Conservation (phyloP, 331 rosid genomes). For the Phaseolus coccineus region DNA sequence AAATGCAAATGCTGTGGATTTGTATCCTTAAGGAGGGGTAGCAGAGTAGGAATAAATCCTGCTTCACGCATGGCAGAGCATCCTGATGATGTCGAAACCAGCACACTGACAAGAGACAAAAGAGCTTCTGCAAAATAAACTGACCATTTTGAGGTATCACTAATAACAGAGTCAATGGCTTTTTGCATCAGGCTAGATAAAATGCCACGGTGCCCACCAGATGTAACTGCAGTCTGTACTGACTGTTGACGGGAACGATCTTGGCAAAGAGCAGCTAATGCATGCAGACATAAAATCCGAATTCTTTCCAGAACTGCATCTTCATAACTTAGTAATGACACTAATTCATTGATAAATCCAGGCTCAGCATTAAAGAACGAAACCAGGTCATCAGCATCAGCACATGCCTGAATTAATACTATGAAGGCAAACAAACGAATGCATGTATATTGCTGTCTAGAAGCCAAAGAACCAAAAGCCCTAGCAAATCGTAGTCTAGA, state of each 20-base stretch:
- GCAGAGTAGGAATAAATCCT: conserved; percentile 93
- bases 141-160: conserved; percentile 78
- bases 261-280: conserved; percentile 95
- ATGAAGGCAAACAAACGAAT: conserved; percentile 94
- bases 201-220: conserved; percentile 99
- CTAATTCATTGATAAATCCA: conserved; percentile 93
- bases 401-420: conserved; percentile 91
- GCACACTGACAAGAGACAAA: conserved; percentile 85
- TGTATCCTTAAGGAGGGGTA: conserved; percentile 91
- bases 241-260: conserved; percentile 89
- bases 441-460: conserved; percentile 89
- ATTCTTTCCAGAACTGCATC: conserved; percentile 85
- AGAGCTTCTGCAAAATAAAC: conserved; percentile 92
- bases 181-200: conserved; percentile 96
- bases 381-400: conserved; percentile 82
- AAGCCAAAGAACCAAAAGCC: conserved; percentile 88
- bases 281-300: conserved; percentile 78
- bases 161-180: conserved; percentile 77
- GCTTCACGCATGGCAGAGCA: conserved; percentile 98
- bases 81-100: conserved; percentile 96
- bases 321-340: conserved; percentile 83
- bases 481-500: conserved; percentile 93
- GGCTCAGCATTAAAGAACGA: conserved; percentile 97
- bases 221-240: conserved; percentile 86
- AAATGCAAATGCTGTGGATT: conserved; percentile 94